Evolutionary conservation across 2,329 filamentous ascomycete genomes (phyloP), one percentile per base, ranked within the genome.

Genomic region (Fusarium cyanostomum): DNA sequence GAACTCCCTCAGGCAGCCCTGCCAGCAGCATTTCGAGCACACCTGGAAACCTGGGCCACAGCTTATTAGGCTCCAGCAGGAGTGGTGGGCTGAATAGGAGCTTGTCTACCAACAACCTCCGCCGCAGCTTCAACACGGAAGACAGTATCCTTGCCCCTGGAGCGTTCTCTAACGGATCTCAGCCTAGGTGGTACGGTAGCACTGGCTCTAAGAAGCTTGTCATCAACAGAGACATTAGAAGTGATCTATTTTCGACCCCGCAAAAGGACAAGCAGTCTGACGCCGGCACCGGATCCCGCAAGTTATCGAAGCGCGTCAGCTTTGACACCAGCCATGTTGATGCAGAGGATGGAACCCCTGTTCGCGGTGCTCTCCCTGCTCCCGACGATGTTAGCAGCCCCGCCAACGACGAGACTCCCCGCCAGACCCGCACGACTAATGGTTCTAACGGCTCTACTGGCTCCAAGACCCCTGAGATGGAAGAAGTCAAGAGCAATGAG

Each of bases 111-210:
- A 96, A 89, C 80, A 97, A 90, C 73, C 81, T 98, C 39, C 90
- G 94, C 55, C 89, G 91, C 63, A 92, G 86, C 64, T 94, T 91
- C 75, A 92, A 89, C 56, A 84, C 89, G 0, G 92, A 96, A 52
- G 92, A 96, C 65, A 96, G 92, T 75, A 90, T 97, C 54, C 82
- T 97, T 26, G 86, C 91, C 2, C 93, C 94, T 1, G 92, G 92
- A 33, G 92, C 93, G 3, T 94, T 97, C 75, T 91, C 92, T 3
- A 83, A 89, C 24, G 89, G 86, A 71, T 80, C 85, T 15, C 83
- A 82, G 55, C 82, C 85, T 31, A 86, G 89, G 56, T 84, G 87
- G 67, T 89, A 89, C 48, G 85, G 86, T n/a, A 87, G 83, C 72
- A 84, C 84, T 44, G 86, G 87, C 39, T 86, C 97, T 68, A 97